Evolutionary conservation across 768 basidiomycete species (phyloP), one percentile per base, ranked within the genome.

Genomic region (Dentipellis fragilis): DNA sequence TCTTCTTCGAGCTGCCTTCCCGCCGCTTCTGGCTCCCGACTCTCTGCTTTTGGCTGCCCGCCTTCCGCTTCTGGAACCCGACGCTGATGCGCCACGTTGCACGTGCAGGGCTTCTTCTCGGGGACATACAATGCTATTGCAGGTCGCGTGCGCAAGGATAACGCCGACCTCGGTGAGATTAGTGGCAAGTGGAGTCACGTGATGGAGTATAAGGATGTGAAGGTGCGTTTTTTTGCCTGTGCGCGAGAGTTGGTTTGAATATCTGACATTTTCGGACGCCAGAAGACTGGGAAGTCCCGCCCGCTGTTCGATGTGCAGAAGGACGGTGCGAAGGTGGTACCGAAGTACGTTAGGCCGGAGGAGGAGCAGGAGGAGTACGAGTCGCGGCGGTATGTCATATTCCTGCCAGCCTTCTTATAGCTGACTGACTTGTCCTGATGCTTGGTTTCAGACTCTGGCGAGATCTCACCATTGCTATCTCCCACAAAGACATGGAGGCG

Each of bases 91-190:
- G 29, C 29, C 29, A 29, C 6, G 29, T 3, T 29, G 29, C 29
- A 29, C 29, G 29, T 29, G 14, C 64, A 90, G 89, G 95, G 95
- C 17, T 97, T 95, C 78, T 96, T 97, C 71, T 93, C 93, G 1
- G 96, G 96, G 21, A 87, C 89, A 54, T 95, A 98, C 75, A 98
- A 99, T 67, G 84, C 86, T 38, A 80, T 99, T 57, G 69, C 81
- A 5, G 96, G 96, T 10, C 81, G 83, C 61, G 77, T 97, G 62
- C 85, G 85, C 59, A 78, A 75, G 51, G 75, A 78, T 11, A 71
- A 73, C 23, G 71, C 71, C 6, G 87, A 90, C 2, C 73, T 89
- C 12, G 96, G 94, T 4, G 93, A 97, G 66, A 71, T 99, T 38
- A 80, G 80, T 12, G 96, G 96, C 29, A 80, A 86, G 67, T 99